A percentile compares a stretch with the other conserved stretches of the same genome.
Conservation (phyloP, 73 alveolate genomes). For the Tetrahymena borealis region DNA sequence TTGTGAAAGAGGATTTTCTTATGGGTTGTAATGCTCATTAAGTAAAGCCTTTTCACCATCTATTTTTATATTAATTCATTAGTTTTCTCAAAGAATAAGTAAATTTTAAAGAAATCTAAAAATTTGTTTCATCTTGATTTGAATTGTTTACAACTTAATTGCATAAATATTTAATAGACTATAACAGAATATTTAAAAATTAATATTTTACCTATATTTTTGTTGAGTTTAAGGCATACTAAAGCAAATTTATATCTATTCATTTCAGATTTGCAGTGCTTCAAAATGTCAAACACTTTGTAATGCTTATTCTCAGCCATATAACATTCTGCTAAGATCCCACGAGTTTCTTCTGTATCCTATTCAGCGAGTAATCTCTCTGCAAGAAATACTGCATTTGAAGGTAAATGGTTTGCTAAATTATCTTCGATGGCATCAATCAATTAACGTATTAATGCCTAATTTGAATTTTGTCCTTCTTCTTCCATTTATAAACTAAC, state of each 20-base stretch:
- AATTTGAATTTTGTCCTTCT: not conserved
- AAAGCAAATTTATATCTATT: conserved; percentile 84
- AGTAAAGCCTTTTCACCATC: conserved; percentile 89
- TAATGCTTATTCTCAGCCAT: conserved; percentile 75
- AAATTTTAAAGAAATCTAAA: no score
- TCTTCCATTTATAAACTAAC: not conserved
- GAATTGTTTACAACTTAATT: not conserved
- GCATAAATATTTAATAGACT: no score
- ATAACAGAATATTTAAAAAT: not conserved
- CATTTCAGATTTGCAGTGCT: conserved; percentile 64
- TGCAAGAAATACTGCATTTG: conserved; percentile 67
- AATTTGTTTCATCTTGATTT: not conserved
- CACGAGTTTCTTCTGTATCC: conserved; percentile 77
- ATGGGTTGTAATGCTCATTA: conserved; percentile 28
- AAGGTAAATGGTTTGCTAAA: conserved; percentile 53
- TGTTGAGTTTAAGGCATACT: conserved; percentile 48
- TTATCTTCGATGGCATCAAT: conserved; percentile 54
- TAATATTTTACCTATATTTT: not conserved
- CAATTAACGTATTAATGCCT: conserved; percentile 11
- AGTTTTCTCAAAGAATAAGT: no score
- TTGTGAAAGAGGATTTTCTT: conserved; percentile 3
- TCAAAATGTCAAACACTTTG: conserved; percentile 86
- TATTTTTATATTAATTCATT: conserved; percentile 64
- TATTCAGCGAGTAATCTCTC: conserved; percentile 35
- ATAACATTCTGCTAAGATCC: conserved; percentile 85